These are phyloP conservation scores for Harrya chromipes DNA, from an alignment of 768 basidiomycete species.

Conservation along the genomic window DNA sequence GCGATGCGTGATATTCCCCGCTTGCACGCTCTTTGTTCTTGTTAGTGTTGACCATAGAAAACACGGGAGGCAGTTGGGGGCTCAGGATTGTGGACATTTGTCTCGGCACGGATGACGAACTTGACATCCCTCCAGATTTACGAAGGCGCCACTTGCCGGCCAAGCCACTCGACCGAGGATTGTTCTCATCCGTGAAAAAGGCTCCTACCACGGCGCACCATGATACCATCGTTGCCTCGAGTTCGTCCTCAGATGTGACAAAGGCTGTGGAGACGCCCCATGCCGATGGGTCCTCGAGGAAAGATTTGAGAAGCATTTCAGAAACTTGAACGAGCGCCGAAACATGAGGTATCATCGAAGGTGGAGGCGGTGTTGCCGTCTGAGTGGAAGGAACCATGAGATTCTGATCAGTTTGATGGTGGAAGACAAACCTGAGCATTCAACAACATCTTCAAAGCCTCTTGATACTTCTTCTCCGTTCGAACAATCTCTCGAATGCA, in stretches of 20 bases:
- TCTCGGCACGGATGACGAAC: conserved; percentile 5
- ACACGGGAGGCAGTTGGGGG: conserved; percentile 12
- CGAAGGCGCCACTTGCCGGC: conserved; percentile 24
- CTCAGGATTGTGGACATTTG: conserved; percentile 2
- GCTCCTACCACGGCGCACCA: conserved; percentile 39
- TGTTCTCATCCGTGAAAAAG: conserved; percentile 36
- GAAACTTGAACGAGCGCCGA: conserved; percentile 51
- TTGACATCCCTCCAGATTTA: conserved; percentile 12
- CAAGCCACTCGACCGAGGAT: conserved; percentile 8
- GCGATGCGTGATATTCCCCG: conserved; percentile 3
- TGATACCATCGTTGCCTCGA: conserved; percentile 54
- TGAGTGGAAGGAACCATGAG: conserved; percentile 16
- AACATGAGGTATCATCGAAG: conserved; percentile 50
- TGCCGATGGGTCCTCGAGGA: conserved; percentile 61
- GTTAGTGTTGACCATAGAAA: conserved; percentile 6
- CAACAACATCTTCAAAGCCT: conserved; percentile 35
- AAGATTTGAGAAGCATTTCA: conserved; percentile 44
- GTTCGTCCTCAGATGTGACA: conserved; percentile 46
- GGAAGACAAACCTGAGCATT: conserved; percentile 32
- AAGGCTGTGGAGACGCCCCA: conserved; percentile 64
- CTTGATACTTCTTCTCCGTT: conserved; percentile 45
- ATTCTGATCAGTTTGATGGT: background rate
- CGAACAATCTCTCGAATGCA: conserved; percentile 48
- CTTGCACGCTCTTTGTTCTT: conserved; percentile 1
- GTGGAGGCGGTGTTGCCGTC: conserved; percentile 43